A percentile compares a stretch with the other conserved stretches of the same genome.
Evolutionary conservation across 2,329 filamentous ascomycete species (phyloP).

Genomic region (Fusarium staphyleae): DNA sequence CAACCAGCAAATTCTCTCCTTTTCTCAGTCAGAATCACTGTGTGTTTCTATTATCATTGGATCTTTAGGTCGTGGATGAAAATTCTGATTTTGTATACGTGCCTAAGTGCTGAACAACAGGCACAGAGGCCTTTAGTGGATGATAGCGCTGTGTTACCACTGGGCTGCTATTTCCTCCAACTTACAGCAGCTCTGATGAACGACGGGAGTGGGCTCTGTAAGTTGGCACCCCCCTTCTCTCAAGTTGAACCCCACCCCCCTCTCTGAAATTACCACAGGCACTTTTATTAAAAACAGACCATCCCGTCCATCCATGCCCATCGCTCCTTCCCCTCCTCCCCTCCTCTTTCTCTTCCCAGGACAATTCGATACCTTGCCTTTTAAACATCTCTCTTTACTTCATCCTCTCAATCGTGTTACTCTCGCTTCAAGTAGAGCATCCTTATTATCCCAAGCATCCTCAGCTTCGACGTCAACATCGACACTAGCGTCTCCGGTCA

Average conservation of each 20-base stretch:
- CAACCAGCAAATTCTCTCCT: slow-evolving; percentile 5
- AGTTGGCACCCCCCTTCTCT: slow-evolving; percentile 23
- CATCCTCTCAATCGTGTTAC: slow-evolving; percentile 12
- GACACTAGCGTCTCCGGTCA: slow-evolving; percentile 28
- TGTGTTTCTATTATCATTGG: not conserved
- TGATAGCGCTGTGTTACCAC: slow-evolving; percentile 5
- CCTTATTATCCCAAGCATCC: slow-evolving; percentile 8
- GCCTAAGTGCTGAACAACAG: too few species aligned
- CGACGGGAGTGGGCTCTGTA: slow-evolving; percentile 1
- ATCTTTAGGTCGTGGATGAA: not conserved
- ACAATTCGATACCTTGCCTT: slow-evolving; percentile 36
- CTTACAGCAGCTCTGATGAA: not conserved
- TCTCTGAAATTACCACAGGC: slow-evolving; percentile 39
- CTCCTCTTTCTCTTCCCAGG: slow-evolving; percentile 30
- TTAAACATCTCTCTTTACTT: slow-evolving; percentile 27
- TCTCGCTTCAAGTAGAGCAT: slow-evolving; percentile 25
- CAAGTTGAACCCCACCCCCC: slow-evolving; percentile 29
- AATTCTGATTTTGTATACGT: too few species aligned
- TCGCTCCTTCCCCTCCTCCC: slow-evolving; percentile 37
- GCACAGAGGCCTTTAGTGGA: slow-evolving; percentile 3
- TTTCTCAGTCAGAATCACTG: not conserved
- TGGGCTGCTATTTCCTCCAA: too few species aligned
- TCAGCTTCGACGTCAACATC: slow-evolving; percentile 12
- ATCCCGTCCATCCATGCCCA: slow-evolving; percentile 41
- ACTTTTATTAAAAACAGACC: slow-evolving; percentile 44